Evolutionary conservation across 176 grass and related monocot species (phyloP).

Genomic region (Paspalum vaginatum): DNA sequence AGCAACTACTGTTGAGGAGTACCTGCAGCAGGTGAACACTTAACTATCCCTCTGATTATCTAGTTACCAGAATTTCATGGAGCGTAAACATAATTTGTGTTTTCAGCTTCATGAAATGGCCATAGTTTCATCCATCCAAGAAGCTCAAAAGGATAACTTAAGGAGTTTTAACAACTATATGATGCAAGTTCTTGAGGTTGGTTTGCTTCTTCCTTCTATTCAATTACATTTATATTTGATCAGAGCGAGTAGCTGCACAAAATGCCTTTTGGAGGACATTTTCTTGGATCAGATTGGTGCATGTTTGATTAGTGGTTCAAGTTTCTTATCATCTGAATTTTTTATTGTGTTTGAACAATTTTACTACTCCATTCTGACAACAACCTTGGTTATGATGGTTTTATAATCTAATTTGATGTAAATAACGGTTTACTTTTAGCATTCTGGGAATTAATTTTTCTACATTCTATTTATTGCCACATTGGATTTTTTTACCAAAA

Average conservation of each 20-base stretch:
- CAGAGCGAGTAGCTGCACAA: slow-evolving; percentile 10
- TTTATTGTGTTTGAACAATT: slow-evolving; percentile 7
- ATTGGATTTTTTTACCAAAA: not conserved
- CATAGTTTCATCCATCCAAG: slow-evolving; percentile 97
- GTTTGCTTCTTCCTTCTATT: slow-evolving; percentile 42
- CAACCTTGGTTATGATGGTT: slow-evolving; percentile 1
- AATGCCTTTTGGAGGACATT: slow-evolving; percentile 5
- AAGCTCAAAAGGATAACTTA: slow-evolving; percentile 99
- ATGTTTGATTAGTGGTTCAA: not conserved
- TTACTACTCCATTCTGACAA: slow-evolving; percentile 22
- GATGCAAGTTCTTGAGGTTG: slow-evolving; percentile 95
- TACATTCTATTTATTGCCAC: not conserved
- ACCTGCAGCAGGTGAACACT: slow-evolving; percentile 80
- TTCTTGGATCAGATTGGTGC: slow-evolving; percentile 27
- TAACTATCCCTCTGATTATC: slow-evolving; percentile 13
- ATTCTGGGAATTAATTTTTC: slow-evolving; percentile 14
- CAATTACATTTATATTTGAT: slow-evolving; percentile 33
- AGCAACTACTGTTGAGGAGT: slow-evolving; percentile 88
- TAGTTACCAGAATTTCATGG: slow-evolving; percentile 31
- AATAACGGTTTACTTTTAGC: not conserved
- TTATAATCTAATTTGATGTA: slow-evolving; percentile 23
- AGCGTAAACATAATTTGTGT: slow-evolving; percentile 35
- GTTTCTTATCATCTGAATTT: slow-evolving; percentile 26
- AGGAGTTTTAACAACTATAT: slow-evolving; percentile 90
- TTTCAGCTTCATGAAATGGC: slow-evolving; percentile 94